These are phyloP conservation scores for Thelephora ganbajun DNA, from an alignment of 768 basidiomycete species.

Conservation along the genomic window DNA sequence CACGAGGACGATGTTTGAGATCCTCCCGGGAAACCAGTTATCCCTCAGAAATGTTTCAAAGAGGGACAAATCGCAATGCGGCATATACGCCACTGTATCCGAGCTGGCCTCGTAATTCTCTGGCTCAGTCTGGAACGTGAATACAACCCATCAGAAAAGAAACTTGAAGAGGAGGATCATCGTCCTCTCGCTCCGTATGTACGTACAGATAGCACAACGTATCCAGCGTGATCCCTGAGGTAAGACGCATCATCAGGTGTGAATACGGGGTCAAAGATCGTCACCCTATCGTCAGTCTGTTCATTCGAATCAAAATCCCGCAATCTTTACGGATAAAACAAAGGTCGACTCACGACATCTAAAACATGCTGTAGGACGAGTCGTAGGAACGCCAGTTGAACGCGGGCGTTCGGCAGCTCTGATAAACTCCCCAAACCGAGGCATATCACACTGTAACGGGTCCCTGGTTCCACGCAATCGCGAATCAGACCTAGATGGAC, in stretches of 20 bases:
- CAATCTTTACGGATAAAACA: slow-evolving; percentile 7
- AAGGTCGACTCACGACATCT: slow-evolving; percentile 40
- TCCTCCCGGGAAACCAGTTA: slow-evolving; percentile 38
- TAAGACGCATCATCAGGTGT: slow-evolving; percentile 42
- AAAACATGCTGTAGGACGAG: slow-evolving; percentile 32
- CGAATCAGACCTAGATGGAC: neutral
- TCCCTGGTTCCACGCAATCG: slow-evolving; percentile 3
- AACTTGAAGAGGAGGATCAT: slow-evolving; percentile 3
- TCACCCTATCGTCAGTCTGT: slow-evolving; percentile 35
- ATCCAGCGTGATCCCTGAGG: slow-evolving; percentile 25
- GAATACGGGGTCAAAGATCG: slow-evolving; percentile 65
- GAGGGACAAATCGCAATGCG: slow-evolving; percentile 60
- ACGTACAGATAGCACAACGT: slow-evolving; percentile 18
- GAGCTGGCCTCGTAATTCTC: slow-evolving; percentile 11
- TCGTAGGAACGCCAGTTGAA: slow-evolving; percentile 56
- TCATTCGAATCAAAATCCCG: slow-evolving; percentile 8
- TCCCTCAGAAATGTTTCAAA: slow-evolving; percentile 51
- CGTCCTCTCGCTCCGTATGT: slow-evolving; percentile 39
- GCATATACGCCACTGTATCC: slow-evolving; percentile 64
- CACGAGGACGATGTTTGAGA: slow-evolving; percentile 40
- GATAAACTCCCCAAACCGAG: slow-evolving; percentile 67
- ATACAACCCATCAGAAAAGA: slow-evolving; percentile 2
- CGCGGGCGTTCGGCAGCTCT: slow-evolving; percentile 43
- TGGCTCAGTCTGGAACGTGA: slow-evolving; percentile 18
- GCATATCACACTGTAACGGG: slow-evolving; percentile 33